Conservation (phyloP, 192 early-diverging fungal species). For the Pilobolus umbonatus region DNA sequence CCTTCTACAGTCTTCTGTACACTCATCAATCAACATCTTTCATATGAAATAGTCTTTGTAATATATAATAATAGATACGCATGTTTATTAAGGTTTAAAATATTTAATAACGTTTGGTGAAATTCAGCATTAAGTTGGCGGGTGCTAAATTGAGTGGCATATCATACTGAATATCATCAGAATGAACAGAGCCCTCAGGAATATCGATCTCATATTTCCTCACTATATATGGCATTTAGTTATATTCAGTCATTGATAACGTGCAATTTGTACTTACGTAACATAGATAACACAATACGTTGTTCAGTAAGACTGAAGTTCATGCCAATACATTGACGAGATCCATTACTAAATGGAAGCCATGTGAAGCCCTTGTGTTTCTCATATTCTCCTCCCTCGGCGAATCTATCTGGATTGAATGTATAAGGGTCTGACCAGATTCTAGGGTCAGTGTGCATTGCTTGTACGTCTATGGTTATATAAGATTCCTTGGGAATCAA, state of each 20-base stretch:
- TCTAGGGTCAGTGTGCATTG: neutral
- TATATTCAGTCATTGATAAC: neutral
- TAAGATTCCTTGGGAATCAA: neutral
- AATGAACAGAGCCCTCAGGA: neutral
- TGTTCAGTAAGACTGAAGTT: conserved; percentile 58
- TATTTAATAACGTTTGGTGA: neutral
- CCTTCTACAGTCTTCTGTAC: too few relatives aligned
- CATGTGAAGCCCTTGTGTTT: conserved; percentile 22
- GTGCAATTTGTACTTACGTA: conserved; percentile 7
- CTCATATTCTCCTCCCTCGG: neutral
- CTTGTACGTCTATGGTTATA: neutral
- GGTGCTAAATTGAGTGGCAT: neutral
- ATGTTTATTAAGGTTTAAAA: neutral
- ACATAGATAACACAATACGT: conserved; percentile 48
- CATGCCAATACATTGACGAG: conserved; percentile 58
- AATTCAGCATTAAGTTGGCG: neutral
- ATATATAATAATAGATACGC: too few relatives aligned
- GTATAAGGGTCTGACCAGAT: neutral
- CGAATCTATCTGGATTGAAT: neutral
- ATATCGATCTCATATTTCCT: neutral
- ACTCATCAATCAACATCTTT: too few relatives aligned
- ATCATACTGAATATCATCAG: neutral
- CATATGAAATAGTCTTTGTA: too few relatives aligned
- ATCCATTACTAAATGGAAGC: conserved; percentile 53
- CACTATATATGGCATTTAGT: neutral